Conservation (phyloP, 495 filamentous ascomycete genomes). For the Trichodelitschia bisporula region DNA sequence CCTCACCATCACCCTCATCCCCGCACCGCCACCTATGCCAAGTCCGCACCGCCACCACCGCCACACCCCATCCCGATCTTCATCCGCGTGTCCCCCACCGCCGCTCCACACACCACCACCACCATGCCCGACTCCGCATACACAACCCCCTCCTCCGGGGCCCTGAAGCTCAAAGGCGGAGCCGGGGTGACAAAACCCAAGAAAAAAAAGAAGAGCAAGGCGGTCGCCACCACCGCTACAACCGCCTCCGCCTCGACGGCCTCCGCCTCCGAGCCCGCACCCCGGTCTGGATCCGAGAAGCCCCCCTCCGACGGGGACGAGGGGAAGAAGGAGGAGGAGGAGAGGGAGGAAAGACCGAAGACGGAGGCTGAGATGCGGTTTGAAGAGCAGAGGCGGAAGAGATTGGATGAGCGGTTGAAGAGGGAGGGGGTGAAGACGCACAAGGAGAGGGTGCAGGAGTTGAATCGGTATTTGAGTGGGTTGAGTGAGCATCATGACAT, state of each 20-base stretch:
- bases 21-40: no score
- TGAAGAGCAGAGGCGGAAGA: conserved; percentile 54
- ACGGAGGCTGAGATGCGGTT: conserved; percentile 67
- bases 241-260: neutral
- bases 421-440: conserved; percentile 80
- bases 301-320: neutral
- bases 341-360: conserved; percentile 23
- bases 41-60: no score
- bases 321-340: conserved; percentile 1
- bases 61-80: no score
- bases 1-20: no score
- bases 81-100: neutral
- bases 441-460: conserved; percentile 85
- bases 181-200: conserved; percentile 34
- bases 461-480: conserved; percentile 77
- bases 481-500: conserved; percentile 97
- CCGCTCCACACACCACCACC: neutral
- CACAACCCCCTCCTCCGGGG: conserved; percentile 30
- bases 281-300: neutral
- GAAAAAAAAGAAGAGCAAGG: conserved; percentile 33
- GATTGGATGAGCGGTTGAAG: conserved; percentile 52
- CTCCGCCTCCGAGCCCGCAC: neutral
- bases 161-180: conserved; percentile 59
- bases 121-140: conserved; percentile 45
- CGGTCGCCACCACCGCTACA: conserved; percentile 2